phyloP scores from a whole-genome alignment of 768 basidiomycete genomes.

The Suillus occidentalis region DNA sequence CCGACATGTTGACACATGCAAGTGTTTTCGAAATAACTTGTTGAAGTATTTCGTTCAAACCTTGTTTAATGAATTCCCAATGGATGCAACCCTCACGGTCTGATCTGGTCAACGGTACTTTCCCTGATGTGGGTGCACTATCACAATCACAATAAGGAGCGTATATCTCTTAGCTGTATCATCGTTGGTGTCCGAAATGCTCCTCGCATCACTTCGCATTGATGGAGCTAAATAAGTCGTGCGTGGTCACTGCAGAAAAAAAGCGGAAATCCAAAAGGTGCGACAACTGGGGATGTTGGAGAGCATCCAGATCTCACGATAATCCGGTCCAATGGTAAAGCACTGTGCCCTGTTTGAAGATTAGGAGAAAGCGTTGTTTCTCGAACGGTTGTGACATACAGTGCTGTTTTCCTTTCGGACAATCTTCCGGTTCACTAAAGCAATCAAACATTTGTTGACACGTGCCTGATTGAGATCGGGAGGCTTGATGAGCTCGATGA shows the following conservation, averaged over 20 bases:
- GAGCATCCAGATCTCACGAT: slow-evolving; percentile 21
- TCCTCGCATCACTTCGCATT: no score
- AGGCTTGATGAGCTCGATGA: slow-evolving; percentile 71
- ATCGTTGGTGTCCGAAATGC: not conserved
- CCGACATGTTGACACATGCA: not conserved
- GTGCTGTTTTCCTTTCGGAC: slow-evolving; percentile 73
- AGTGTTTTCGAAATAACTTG: not conserved
- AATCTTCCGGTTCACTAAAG: slow-evolving; percentile 83
- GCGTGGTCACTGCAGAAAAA: not conserved
- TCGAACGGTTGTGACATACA: slow-evolving; percentile 33
- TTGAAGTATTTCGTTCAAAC: not conserved
- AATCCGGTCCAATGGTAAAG: slow-evolving; percentile 71
- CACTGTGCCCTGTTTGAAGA: slow-evolving; percentile 52
- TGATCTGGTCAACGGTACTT: not conserved
- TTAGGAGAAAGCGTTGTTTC: not conserved
- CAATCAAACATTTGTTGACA: slow-evolving; percentile 92
- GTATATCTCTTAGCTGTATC: not conserved
- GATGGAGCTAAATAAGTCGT: not conserved
- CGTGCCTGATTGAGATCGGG: slow-evolving; percentile 88
- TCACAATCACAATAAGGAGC: not conserved
- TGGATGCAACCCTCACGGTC: not conserved
- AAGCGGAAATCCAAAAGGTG: not conserved
- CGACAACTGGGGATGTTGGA: not conserved
- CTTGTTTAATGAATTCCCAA: not conserved
- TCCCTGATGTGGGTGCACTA: not conserved